Base-by-base conservation (phyloP, 2,329 filamentous ascomycete genomes). In the Fusarium torreyae region DNA sequence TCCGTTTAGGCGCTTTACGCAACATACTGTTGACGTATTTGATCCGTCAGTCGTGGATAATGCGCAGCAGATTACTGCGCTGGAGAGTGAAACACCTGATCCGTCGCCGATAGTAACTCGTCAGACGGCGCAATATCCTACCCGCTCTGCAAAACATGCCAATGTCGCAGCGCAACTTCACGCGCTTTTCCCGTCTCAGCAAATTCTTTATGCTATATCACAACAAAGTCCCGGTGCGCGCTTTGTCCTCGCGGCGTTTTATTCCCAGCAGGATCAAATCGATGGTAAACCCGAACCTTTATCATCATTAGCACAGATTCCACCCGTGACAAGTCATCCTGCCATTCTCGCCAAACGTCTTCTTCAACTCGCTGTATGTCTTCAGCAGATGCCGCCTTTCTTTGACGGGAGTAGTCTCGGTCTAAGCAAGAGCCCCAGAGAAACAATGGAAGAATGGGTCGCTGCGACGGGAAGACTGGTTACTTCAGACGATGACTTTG, bases 401-500 rank as follows among this genome's bases (percentile, higher is more conserved):
- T 75, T 76, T 18, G 66, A 78, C 28, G 65, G 72, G 2, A 69
- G 70, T 20, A 49, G 68, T 8, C 75, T 83, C 1, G 55, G 63
- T 2, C 34, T 75, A 13, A 45, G n/a, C 6, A 71, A 69, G 42
- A 44, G 60, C 6, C 68, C 51, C 0, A 24, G 53, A 1, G 74
- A 73, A 36, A 73, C 70, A 1, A 71, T 74, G 65, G 71, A 70
- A 1, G 74, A 70, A 8, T 80, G 81, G 58, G 71, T 80, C 4
- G 72, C 73, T 9, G 67, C 76, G 0, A 74, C 81, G 3, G 71
- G 73, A 4, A 76, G 78, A 6, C 74, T 82, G 7, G 83, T 89
- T 5, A 84, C 83, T 0, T 81, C 80, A 6, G 83, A 87, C 38
- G 85, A 88, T 44, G 83, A 86, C 39, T 76, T 89, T 6, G 75